Evolutionary conservation across 768 basidiomycete species (phyloP).

Genomic region (Rhizopogon vesiculosus): DNA sequence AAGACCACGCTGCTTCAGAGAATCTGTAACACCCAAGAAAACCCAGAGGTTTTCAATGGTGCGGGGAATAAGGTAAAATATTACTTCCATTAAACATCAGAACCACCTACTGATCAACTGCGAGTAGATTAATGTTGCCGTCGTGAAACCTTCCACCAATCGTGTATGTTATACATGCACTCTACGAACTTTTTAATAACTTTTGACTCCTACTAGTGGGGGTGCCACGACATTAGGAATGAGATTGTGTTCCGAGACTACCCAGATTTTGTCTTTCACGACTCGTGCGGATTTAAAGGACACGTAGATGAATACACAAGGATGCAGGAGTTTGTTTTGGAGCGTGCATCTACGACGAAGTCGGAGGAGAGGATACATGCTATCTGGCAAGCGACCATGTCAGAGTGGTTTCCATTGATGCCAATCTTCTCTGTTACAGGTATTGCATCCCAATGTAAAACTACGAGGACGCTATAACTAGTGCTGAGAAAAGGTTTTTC

Average conservation of each 20-base stretch:
- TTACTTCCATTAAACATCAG: neutral
- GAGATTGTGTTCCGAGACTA: conserved; percentile 24
- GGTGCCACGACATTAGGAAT: conserved; percentile 23
- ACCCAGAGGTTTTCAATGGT: neutral
- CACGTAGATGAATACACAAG: neutral
- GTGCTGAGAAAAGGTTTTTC: neutral
- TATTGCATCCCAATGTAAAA: neutral
- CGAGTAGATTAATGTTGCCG: neutral
- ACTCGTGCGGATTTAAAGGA: conserved; percentile 6
- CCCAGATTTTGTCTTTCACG: conserved; percentile 30
- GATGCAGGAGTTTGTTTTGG: neutral
- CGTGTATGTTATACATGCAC: neutral
- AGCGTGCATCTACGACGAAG: neutral
- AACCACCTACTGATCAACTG: neutral
- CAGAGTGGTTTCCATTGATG: too few species aligned
- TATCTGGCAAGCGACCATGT: neutral
- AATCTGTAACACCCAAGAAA: neutral
- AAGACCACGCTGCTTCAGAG: neutral
- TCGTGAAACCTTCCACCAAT: neutral
- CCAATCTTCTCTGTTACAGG: neutral
- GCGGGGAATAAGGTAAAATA: neutral
- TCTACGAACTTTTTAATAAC: conserved; percentile 9
- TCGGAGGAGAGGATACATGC: neutral
- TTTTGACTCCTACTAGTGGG: conserved; percentile 15
- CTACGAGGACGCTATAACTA: neutral